Evolutionary conservation across 768 basidiomycete species (phyloP), one percentile per base, ranked within the genome.

Genomic region (Tulasnella sp.): DNA sequence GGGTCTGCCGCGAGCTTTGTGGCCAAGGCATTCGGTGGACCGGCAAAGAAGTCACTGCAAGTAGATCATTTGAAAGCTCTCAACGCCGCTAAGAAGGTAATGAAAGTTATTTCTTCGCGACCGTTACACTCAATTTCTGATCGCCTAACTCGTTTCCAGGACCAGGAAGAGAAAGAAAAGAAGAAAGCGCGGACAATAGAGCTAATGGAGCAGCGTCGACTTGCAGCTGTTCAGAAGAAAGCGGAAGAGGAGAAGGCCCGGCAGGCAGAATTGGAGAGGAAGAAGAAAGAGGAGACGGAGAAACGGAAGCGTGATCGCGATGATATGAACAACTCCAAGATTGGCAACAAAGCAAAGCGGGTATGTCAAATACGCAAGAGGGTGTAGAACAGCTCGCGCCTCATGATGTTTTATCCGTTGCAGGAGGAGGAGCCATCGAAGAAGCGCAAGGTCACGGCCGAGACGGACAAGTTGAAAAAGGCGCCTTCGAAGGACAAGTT

Each of bases 101-200:
- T 90, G 75, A 95, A 86, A 84, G 93, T 92, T 17, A n/a, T 75
- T 67, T 9, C 9, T 27, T 32, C 13, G 21, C 38, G 26, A 10
- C 10, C n/a, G 38, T 29, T 47, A 47, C 17, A 41, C 54, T 53
- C 59, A 65, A 43, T 0, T 50, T 3, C 56, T 27, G 38, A 21
- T 1, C 24, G 48, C 32, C 27, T 32, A 23, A n/a, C 44, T 23
- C 26, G 24, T 34, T 42, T 52, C 24, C 67, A 96, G 94, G 89
- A 94, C 77, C 88, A 94, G 75, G 88, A 87, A 64, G 87, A 89
- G 68, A 78, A 79, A 32, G 90, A 89, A 64, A 89, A 85, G 72
- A 90, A 88, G 70, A 80, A 78, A 1, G 73, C 78, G 10, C 76
- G 85, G 26, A 72, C 86, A 61, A 89, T 83, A 65, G 86, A 91